Percentiles rank a stretch among this genome's conserved stretches.
Evolutionary conservation across 2,329 filamentous ascomycete species (phyloP).

Genomic region (Alternaria solani): DNA sequence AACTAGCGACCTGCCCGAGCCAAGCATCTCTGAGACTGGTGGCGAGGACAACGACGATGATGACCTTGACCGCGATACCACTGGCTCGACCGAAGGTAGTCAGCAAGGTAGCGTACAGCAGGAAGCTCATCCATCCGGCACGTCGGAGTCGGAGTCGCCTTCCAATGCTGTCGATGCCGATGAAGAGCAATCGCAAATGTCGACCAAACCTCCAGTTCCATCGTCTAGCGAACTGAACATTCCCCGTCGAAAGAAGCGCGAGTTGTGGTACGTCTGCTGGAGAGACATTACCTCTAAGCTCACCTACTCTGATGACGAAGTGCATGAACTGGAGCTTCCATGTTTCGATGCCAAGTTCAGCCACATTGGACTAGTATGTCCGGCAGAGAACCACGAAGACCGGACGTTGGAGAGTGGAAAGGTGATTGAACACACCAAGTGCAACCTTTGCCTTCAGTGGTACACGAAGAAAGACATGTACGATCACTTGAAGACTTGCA

Average conservation of each 20-base stretch:
- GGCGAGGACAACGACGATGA: not conserved
- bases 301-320: not conserved
- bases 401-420: not conserved
- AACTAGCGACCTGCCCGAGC: not conserved
- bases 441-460: not conserved
- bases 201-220: not conserved
- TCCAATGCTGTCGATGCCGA: not conserved
- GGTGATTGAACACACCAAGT: not conserved
- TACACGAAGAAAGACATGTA: not conserved
- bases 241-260: not conserved
- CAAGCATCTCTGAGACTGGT: not conserved
- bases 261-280: not conserved
- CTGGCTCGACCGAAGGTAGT: not conserved
- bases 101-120: not conserved
- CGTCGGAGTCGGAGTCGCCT: not conserved
- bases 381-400: not conserved
- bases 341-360: not conserved
- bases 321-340: not conserved
- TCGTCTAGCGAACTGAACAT: not conserved
- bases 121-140: not conserved
- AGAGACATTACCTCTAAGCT: too few species aligned
- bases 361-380: not conserved
- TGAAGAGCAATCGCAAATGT: not conserved
- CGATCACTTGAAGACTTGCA: not conserved
- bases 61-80: not conserved